These are phyloP conservation scores for Cyberlindnera mrakii DNA, from an alignment of 805 yeast genomes.

Conservation along the genomic window DNA sequence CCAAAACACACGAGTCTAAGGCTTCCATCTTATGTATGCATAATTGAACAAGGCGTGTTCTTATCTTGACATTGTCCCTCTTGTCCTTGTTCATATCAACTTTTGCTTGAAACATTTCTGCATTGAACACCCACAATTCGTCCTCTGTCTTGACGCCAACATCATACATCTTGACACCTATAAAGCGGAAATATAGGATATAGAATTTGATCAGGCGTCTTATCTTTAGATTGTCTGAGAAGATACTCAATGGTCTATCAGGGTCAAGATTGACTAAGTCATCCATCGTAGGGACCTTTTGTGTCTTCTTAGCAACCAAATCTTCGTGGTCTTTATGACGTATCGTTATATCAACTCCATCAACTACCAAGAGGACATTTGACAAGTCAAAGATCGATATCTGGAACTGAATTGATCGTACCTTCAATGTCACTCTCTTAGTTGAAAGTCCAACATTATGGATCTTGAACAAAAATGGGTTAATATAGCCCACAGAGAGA, in stretches of 20 bases:
- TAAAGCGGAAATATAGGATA: constrained; percentile 20
- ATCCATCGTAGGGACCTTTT: constrained; percentile 1
- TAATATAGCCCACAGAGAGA: constrained; percentile 23
- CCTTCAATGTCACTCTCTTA: constrained; percentile 5
- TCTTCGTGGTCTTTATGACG: constrained; percentile 1
- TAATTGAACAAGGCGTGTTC: constrained; percentile 13
- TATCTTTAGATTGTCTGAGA: constrained; percentile 3
- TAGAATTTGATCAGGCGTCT: constrained; percentile 11
- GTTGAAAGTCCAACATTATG: constrained; percentile 10
- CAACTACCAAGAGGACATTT: constrained; percentile 14
- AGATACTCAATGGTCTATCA: constrained; percentile 12
- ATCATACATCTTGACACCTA: constrained; percentile 16
- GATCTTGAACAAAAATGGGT: constrained; percentile 23
- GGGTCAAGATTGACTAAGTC: constrained; percentile 10
- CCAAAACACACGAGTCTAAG: constrained; percentile 16
- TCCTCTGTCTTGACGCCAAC: constrained; percentile 10
- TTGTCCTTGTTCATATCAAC: constrained; percentile 9
- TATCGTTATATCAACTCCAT: constrained; percentile 13
- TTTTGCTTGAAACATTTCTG: constrained; percentile 11
- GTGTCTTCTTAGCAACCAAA: background rate
- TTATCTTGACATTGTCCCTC: constrained; percentile 7
- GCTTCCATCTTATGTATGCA: constrained; percentile 14
- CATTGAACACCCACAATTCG: constrained; percentile 5
- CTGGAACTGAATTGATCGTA: constrained; percentile 11
- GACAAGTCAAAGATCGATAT: constrained; percentile 13